Conservation (phyloP, 2,329 filamentous ascomycete genomes). For the Botrytis porri region DNA sequence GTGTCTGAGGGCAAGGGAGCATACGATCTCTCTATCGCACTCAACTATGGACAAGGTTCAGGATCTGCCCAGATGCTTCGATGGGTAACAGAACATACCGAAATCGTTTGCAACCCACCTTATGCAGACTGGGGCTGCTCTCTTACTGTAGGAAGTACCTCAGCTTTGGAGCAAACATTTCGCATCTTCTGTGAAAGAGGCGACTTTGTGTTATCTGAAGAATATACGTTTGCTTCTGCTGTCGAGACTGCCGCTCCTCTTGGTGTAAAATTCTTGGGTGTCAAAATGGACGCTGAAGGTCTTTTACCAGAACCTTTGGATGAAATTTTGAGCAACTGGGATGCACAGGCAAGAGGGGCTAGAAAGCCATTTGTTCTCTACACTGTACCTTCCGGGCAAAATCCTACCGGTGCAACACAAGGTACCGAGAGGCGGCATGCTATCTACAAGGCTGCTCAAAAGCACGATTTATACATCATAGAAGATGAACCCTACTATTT, state of each 20-base stretch:
- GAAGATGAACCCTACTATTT: slow-evolving; percentile 79
- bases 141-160: slow-evolving; percentile 83
- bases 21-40: slow-evolving; percentile 77
- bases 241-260: slow-evolving; percentile 63
- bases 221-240: slow-evolving; percentile 81
- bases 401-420: slow-evolving; percentile 73
- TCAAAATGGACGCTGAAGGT: slow-evolving; percentile 66
- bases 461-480: slow-evolving; percentile 68
- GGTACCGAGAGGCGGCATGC: slow-evolving; percentile 54
- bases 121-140: slow-evolving; percentile 89
- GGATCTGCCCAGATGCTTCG: slow-evolving; percentile 85
- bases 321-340: slow-evolving; percentile 62
- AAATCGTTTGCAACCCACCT: slow-evolving; percentile 81
- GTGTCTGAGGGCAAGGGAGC: slow-evolving; percentile 54
- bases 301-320: slow-evolving; percentile 62
- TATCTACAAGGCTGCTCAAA: slow-evolving; percentile 64
- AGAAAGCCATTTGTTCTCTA: slow-evolving; percentile 67
- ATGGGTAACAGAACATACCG: slow-evolving; percentile 92
- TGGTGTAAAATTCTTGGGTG: slow-evolving; percentile 57
- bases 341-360: slow-evolving; percentile 52
- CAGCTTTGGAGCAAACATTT: slow-evolving; percentile 76
- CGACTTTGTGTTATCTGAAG: slow-evolving; percentile 80
- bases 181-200: slow-evolving; percentile 76
- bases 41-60: slow-evolving; percentile 89
- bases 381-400: slow-evolving; percentile 71